These are phyloP conservation scores for Nitzschia palea DNA, from an alignment of 108 stramenopile genomes.

Conservation along the genomic window DNA sequence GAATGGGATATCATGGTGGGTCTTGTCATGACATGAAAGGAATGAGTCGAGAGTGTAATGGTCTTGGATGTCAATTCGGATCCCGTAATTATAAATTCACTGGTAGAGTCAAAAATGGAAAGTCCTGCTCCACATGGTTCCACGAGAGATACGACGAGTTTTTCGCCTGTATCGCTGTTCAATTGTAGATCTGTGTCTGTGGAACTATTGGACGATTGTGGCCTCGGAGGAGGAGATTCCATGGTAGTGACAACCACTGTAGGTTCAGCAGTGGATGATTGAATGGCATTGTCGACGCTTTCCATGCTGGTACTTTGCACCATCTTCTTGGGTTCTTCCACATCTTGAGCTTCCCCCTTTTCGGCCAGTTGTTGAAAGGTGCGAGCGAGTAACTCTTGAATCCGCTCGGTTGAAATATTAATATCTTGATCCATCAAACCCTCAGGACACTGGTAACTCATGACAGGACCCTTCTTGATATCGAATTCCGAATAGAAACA, in stretches of 20 bases:
- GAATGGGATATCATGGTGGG: constrained; percentile 67
- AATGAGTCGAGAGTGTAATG: constrained; percentile 72
- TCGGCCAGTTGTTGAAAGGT: constrained; percentile 39
- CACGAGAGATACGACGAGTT: not conserved
- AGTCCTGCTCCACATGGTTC: not conserved
- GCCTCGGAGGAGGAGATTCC: not conserved
- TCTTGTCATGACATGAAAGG: constrained; percentile 75
- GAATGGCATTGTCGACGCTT: not conserved
- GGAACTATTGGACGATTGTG: not conserved
- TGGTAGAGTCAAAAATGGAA: constrained; percentile 78
- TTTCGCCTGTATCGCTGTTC: not conserved
- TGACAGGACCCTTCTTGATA: constrained; percentile 73
- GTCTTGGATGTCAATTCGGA: constrained; percentile 76
- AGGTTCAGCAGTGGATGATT: not conserved
- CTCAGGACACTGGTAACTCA: constrained; percentile 63
- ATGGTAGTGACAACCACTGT: not conserved
- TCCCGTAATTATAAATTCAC: constrained; percentile 85
- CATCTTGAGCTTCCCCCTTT: not conserved
- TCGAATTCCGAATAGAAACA: constrained; percentile 90
- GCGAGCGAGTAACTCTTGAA: constrained; percentile 58
- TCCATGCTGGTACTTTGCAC: not conserved
- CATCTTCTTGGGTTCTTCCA: not conserved
- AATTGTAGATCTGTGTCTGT: constrained; percentile 4
- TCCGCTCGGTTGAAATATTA: constrained; percentile 40
- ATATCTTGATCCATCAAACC: constrained; percentile 79